These are phyloP conservation scores for Graphilbum sp. DNA, from an alignment of 2,329 filamentous ascomycete genomes.

Conservation along the genomic window DNA sequence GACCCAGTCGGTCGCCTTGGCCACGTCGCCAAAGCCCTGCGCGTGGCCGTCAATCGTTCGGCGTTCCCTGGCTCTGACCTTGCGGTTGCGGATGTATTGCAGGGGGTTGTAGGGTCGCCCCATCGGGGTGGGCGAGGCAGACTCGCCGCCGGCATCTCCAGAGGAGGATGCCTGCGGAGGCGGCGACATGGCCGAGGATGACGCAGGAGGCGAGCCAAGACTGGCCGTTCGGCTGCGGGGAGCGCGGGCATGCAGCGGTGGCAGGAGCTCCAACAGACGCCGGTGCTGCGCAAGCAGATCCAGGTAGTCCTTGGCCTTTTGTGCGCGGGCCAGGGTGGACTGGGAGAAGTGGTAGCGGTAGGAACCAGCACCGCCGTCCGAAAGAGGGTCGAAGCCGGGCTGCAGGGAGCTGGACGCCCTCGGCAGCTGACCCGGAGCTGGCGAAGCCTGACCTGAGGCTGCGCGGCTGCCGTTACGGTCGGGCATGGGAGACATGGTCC, in stretches of 20 bases:
- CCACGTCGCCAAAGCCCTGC: conserved; percentile 62
- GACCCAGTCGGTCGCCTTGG: conserved; percentile 60
- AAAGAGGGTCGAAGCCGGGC: conserved; percentile 11
- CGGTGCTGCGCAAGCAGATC: conserved; percentile 78
- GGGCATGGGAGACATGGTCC: conserved; percentile 43
- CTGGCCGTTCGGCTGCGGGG: conserved; percentile 22
- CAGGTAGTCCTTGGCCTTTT: conserved; percentile 71
- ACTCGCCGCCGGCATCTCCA: conserved; percentile 14
- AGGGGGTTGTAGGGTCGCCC: conserved; percentile 77
- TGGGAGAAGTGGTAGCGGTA: conserved; percentile 56
- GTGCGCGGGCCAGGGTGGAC: conserved; percentile 65
- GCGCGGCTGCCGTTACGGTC: conserved; percentile 19
- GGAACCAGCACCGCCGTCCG: conserved; percentile 20
- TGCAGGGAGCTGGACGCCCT: conserved; percentile 28
- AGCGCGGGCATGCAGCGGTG: conserved; percentile 44
- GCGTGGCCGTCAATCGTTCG: conserved; percentile 56
- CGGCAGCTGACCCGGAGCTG: conserved; percentile 11
- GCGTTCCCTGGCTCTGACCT: conserved; percentile 64
- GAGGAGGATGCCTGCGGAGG: not conserved
- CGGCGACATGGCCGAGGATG: no score
- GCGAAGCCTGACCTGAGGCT: not conserved
- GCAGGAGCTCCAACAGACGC: conserved; percentile 60
- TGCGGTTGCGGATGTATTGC: conserved; percentile 82
- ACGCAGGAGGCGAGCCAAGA: conserved; percentile 13
- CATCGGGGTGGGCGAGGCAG: conserved; percentile 15